Percentiles rank a stretch among this genome's conserved stretches.
These are phyloP conservation scores for Hirsutella minnesotensis DNA, from an alignment of 2,329 filamentous ascomycete species.

Conservation along the genomic window DNA sequence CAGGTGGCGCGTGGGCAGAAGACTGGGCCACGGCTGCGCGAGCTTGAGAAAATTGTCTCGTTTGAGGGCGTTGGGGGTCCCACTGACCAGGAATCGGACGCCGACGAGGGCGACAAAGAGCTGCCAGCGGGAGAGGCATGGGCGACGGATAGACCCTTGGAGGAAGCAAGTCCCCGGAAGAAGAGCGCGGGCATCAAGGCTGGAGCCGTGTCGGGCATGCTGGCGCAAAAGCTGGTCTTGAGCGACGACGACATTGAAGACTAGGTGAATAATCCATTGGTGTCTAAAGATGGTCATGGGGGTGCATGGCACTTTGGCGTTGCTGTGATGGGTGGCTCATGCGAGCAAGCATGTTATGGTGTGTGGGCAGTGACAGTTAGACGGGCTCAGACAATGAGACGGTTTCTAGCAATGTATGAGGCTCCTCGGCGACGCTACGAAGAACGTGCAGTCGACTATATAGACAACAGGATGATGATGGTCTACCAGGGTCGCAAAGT, in stretches of 20 bases:
- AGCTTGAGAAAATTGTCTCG: constrained; percentile 56
- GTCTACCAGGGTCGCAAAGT: too few species aligned
- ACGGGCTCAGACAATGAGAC: too few species aligned
- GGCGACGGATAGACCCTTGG: constrained; percentile 49
- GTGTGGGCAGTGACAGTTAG: too few species aligned
- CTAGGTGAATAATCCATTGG: too few species aligned
- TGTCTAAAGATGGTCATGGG: too few species aligned
- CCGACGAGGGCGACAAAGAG: constrained; percentile 30
- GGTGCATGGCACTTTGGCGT: constrained; percentile 12
- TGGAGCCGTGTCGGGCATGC: constrained; percentile 26
- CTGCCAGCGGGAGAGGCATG: constrained; percentile 36
- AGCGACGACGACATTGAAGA: constrained; percentile 84
- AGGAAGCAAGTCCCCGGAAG: constrained; percentile 40
- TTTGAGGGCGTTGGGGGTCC: constrained; percentile 48
- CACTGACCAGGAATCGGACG: constrained; percentile 30
- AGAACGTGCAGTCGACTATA: too few species aligned
- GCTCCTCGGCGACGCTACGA: too few species aligned
- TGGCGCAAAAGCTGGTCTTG: constrained; percentile 56
- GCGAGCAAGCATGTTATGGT: too few species aligned
- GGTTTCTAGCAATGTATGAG: neutral
- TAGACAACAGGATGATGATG: too few species aligned
- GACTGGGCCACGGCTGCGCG: constrained; percentile 30
- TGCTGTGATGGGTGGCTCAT: too few species aligned
- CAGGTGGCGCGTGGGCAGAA: constrained; percentile 43
- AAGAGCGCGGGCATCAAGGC: constrained; percentile 26